Conservation (phyloP, 129 eudicot species). For the Pittosporum tobira region DNA sequence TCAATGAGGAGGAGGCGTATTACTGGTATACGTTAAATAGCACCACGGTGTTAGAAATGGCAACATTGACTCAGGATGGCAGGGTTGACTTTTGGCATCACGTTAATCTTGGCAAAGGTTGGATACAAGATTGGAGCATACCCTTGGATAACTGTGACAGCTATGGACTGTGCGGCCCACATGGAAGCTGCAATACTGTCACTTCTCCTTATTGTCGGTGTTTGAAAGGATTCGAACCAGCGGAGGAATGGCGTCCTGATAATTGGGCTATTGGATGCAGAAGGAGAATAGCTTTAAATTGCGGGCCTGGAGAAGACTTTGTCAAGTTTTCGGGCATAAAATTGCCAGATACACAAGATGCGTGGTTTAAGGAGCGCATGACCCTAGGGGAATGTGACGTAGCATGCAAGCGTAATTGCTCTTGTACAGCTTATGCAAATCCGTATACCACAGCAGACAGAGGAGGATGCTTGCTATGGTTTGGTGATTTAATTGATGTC, state of each 20-base stretch:
- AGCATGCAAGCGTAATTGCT: conserved; percentile 24
- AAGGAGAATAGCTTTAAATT: background rate
- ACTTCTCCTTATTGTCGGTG: conserved; percentile 6
- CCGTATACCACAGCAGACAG: too few species aligned
- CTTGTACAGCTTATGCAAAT: too few species aligned
- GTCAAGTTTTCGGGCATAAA: background rate
- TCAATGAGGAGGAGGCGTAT: conserved; percentile 12
- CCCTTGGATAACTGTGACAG: conserved; percentile 15
- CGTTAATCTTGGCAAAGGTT: conserved; percentile 3
- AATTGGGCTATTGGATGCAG: too few species aligned
- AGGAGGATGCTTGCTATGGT: too few species aligned
- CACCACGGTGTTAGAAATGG: background rate
- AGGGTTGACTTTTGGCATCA: conserved; percentile 3
- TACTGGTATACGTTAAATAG: background rate
- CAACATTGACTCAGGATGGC: conserved; percentile 8
- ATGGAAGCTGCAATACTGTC: conserved; percentile 10
- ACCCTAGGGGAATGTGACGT: background rate
- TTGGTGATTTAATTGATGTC: too few species aligned
- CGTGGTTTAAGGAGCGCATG: background rate
- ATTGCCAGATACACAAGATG: conserved; percentile 8
- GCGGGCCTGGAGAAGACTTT: conserved; percentile 4
- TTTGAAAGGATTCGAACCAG: too few species aligned
- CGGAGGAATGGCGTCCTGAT: background rate
- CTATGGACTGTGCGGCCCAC: conserved; percentile 18
- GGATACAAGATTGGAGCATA: background rate